Percentiles rank a stretch among this genome's conserved stretches.
Conservation (phyloP, 2,329 filamentous ascomycete species). For the Metarhizium robertsii region DNA sequence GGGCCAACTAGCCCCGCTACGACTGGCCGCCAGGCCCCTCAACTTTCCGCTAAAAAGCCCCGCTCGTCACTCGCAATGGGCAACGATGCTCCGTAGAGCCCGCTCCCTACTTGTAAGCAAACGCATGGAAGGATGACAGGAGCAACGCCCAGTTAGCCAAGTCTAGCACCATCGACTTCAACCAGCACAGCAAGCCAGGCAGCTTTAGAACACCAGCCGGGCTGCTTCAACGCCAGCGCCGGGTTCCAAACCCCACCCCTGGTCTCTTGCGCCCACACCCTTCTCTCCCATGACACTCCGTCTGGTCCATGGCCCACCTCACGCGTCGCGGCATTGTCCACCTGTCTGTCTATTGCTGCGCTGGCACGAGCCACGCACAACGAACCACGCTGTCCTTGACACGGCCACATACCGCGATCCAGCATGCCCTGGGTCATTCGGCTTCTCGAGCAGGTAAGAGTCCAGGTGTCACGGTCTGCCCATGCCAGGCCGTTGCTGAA, state of each 20-base stretch:
- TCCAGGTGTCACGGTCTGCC: background rate
- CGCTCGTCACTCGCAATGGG: background rate
- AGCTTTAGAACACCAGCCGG: background rate
- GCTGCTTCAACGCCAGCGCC: background rate
- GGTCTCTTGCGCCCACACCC: background rate
- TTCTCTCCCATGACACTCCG: background rate
- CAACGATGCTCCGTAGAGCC: background rate
- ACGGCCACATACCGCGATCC: slow-evolving; percentile 1
- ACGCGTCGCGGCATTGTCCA: slow-evolving; percentile 4
- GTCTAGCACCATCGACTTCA: too few species aligned
- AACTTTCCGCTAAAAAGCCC: slow-evolving; percentile 5
- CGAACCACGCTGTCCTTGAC: background rate
- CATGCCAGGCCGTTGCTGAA: background rate
- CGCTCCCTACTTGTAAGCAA: too few species aligned
- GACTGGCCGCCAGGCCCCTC: background rate
- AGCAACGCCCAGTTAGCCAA: too few species aligned
- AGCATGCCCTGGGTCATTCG: background rate
- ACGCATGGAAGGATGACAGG: too few species aligned
- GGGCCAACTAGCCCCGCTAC: background rate
- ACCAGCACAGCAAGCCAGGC: background rate
- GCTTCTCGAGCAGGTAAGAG: background rate
- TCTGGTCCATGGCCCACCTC: slow-evolving; percentile 1
- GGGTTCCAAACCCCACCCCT: background rate
- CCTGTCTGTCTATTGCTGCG: slow-evolving; percentile 8
- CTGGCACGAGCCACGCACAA: slow-evolving; percentile 14